These are phyloP conservation scores for Saccharata proteae DNA, from an alignment of 2,329 filamentous ascomycete genomes.

Conservation along the genomic window DNA sequence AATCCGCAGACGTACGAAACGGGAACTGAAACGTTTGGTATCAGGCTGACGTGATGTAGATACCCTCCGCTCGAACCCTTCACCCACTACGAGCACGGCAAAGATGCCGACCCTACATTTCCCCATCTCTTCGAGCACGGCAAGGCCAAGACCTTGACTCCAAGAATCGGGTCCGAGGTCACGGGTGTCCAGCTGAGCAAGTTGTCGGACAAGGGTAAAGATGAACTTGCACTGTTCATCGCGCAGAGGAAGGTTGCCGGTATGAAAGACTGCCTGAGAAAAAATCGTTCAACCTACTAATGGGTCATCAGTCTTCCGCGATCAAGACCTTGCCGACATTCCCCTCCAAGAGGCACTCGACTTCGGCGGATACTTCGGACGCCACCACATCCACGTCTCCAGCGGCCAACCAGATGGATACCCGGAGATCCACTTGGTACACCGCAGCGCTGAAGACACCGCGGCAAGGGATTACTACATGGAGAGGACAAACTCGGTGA, in stretches of 20 bases:
- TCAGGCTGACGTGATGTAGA: conserved; percentile 15
- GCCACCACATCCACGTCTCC: conserved; percentile 71
- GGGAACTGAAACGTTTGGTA: conserved; percentile 5
- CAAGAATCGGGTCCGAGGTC: conserved; percentile 62
- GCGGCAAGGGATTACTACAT: conserved; percentile 50
- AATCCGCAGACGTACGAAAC: conserved; percentile 44
- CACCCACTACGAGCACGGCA: conserved; percentile 62
- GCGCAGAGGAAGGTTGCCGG: conserved; percentile 66
- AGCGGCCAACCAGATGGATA: conserved; percentile 62
- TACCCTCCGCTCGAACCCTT: conserved; percentile 58
- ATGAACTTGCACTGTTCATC: conserved; percentile 64
- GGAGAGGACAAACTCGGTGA: conserved; percentile 64
- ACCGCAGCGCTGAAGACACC: conserved; percentile 55
- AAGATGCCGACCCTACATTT: conserved; percentile 58
- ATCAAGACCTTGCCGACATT: conserved; percentile 55
- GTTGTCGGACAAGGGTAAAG: conserved; percentile 56
- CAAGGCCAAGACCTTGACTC: conserved; percentile 51
- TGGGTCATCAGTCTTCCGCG: conserved; percentile 46
- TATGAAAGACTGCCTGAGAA: conserved; percentile 15
- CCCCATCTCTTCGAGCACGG: conserved; percentile 52
- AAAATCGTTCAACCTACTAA: conserved; percentile 1
- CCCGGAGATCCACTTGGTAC: conserved; percentile 68
- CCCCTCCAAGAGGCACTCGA: conserved; percentile 58
- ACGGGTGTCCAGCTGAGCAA: conserved; percentile 58
- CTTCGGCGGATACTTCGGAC: conserved; percentile 64